phyloP scores from a whole-genome alignment of 179 eudicot species.

The Monotropa hypopitys region DNA sequence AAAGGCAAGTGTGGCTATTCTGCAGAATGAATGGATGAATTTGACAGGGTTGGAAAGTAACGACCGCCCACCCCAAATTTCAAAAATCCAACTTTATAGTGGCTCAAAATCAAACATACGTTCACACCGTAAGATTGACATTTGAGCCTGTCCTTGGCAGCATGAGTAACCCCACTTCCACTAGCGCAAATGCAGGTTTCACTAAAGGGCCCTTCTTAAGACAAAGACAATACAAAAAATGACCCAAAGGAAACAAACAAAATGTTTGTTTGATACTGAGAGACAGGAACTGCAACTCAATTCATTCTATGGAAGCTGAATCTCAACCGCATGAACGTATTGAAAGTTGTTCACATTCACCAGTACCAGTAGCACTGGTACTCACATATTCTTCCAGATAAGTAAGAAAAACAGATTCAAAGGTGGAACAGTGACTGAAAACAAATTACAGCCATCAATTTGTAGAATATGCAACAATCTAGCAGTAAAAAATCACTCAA shows the following conservation, averaged over 20 bases:
- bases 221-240: background rate
- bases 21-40: background rate
- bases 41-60: too few species aligned
- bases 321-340: slow-evolving; percentile 1
- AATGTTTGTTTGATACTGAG: background rate
- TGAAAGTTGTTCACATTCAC: background rate
- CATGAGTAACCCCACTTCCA: background rate
- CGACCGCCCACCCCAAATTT: too few species aligned
- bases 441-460: background rate
- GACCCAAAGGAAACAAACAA: background rate
- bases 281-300: background rate
- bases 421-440: background rate
- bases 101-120: background rate
- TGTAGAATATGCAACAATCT: background rate
- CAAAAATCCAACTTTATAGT: background rate
- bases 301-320: background rate
- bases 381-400: background rate
- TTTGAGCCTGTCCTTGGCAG: background rate
- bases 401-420: background rate
- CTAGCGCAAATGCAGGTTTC: background rate
- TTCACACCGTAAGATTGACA: background rate
- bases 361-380: background rate
- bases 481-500: background rate
- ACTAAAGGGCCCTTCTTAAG: background rate
- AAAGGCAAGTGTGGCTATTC: background rate